phyloP scores from a whole-genome alignment of 805 yeast genomes.

The Cyberlindnera amylophila region DNA sequence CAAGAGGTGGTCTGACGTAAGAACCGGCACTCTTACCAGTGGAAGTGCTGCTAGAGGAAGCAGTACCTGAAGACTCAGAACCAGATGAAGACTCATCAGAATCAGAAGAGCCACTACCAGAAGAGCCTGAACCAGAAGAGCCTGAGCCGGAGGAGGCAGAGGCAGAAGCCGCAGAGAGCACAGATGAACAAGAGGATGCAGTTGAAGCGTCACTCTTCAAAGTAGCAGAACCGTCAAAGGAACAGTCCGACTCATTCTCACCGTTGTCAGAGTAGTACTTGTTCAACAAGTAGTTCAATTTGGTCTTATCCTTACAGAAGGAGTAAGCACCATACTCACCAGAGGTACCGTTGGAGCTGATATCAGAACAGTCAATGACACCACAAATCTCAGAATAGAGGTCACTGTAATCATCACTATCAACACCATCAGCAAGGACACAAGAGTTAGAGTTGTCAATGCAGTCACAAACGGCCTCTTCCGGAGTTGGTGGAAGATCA shows the following conservation, averaged over 20 bases:
- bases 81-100: conserved; percentile 7
- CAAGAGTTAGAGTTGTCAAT: conserved; percentile 50
- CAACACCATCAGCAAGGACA: conserved; percentile 51
- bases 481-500: conserved; percentile 75
- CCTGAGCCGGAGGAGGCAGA: conserved; percentile 31
- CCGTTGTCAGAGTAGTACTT: conserved; percentile 55
- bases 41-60: conserved; percentile 26
- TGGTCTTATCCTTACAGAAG: conserved; percentile 67
- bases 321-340: conserved; percentile 75
- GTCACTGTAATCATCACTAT: conserved; percentile 51
- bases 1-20: conserved; percentile 15
- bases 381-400: conserved; percentile 59
- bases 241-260: conserved; percentile 52
- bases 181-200: conserved; percentile 35
- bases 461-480: conserved; percentile 63
- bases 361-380: conserved; percentile 55
- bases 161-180: conserved; percentile 31
- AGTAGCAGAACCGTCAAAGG: conserved; percentile 69
- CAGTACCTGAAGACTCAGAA: conserved; percentile 22
- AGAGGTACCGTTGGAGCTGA: conserved; percentile 52
- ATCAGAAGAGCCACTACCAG: conserved; percentile 25
- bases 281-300: conserved; percentile 65
- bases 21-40: conserved; percentile 21
- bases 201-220: conserved; percentile 37
- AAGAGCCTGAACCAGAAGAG: conserved; percentile 31